These are phyloP conservation scores for Micractinium conductrix DNA, from an alignment of 139 green algal genomes.

Conservation along the genomic window DNA sequence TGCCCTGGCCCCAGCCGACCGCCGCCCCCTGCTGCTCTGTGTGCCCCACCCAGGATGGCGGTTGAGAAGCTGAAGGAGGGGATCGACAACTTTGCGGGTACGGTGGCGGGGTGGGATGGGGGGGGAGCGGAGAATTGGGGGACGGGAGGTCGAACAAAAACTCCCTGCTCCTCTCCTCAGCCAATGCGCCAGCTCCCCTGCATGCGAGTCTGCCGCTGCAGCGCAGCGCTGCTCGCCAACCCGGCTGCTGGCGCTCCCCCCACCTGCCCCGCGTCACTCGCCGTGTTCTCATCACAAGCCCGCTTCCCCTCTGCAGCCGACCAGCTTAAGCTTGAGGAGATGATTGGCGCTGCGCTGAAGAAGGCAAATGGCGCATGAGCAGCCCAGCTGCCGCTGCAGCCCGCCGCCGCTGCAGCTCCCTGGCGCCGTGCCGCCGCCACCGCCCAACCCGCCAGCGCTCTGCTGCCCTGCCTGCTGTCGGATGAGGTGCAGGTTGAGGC, in stretches of 20 bases:
- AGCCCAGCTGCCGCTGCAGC: neutral
- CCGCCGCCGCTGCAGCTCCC: neutral
- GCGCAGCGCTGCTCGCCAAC: no score
- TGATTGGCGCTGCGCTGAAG: constrained; percentile 37
- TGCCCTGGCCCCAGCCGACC: neutral
- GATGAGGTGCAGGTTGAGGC: no score
- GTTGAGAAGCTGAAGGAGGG: constrained; percentile 89
- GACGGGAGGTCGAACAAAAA: no score
- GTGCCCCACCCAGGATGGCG: constrained; percentile 67
- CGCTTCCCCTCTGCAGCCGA: constrained; percentile 50
- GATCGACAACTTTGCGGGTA: constrained; percentile 76
- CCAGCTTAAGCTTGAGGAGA: constrained; percentile 53
- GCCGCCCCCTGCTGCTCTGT: neutral
- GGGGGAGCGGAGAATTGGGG: no score
- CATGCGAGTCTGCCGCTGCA: no score
- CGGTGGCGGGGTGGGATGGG: neutral
- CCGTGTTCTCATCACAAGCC: no score
- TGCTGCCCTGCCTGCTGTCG: no score
- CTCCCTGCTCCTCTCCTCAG: no score
- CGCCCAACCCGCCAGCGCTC: no score
- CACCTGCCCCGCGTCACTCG: neutral
- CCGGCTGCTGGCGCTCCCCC: no score
- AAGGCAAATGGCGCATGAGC: neutral
- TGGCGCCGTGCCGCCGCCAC: no score
- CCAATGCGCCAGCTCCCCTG: no score